phyloP scores from a whole-genome alignment of 1,284 basidiomycete genomes.

The Rhodotorula sp. region DNA sequence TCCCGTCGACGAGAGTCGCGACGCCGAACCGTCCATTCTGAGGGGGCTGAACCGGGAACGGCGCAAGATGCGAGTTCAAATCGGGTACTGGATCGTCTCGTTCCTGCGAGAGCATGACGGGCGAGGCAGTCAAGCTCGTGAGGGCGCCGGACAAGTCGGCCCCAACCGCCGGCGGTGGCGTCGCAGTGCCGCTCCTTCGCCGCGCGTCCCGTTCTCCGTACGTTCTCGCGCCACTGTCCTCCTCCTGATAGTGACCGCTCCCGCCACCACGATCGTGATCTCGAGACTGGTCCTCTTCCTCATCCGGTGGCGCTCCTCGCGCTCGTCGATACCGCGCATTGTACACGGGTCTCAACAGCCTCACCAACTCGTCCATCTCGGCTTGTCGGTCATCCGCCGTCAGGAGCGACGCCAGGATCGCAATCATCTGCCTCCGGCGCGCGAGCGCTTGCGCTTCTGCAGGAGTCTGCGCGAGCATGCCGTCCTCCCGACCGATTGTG shows the following conservation, averaged over 20 bases:
- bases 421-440: constrained; percentile 25
- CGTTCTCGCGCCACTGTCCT: no score
- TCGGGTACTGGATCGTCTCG: neutral
- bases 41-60: no score
- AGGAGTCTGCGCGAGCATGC: neutral
- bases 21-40: no score
- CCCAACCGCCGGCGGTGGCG: neutral
- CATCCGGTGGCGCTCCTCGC: neutral
- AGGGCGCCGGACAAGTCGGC: neutral
- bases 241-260: neutral
- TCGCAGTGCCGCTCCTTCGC: no score
- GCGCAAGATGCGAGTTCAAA: no score
- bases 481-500: neutral
- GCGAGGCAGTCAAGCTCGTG: constrained; percentile 3
- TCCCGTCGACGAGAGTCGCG: neutral
- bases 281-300: neutral
- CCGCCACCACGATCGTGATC: neutral
- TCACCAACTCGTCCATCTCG: constrained; percentile 46
- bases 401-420: constrained; percentile 44
- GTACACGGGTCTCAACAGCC: constrained; percentile 38
- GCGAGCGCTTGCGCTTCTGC: constrained; percentile 18
- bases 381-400: constrained; percentile 48
- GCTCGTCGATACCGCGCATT: neutral
- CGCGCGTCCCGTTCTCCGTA: no score
- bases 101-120: neutral